Base-by-base conservation (phyloP, 2,329 filamentous ascomycete genomes). In the Blastomyces parvus region DNA sequence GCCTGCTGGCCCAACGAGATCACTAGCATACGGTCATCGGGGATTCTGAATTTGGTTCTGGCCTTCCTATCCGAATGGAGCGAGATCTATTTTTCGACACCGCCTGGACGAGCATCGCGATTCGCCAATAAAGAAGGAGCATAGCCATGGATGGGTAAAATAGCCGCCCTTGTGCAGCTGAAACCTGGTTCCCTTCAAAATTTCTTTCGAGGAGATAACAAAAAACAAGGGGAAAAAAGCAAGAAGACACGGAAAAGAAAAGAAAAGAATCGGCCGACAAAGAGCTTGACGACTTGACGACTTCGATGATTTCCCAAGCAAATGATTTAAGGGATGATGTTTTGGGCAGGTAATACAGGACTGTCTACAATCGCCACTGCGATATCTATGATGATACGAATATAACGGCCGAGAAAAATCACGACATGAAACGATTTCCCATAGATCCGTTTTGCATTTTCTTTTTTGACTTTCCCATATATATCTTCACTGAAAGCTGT, bases 1-100 rank as follows among this genome's bases (percentile, higher is more conserved):
- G 58, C 56, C 67, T 17, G 61, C 66, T 27, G 67, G 64, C 19
- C 65, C 69, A 44, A 58, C 69, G 58, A 69, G 70, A 65, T 67
- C 70, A 36, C 64, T 72, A 48, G 68, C 69, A 14, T 72, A 73
- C 63, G 64, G 66, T 17, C 61, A 60, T 58, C 66, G 66, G 40
- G 63, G 19, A 25, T 55, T 68, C 27, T 66, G 59, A 64, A 33
- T 53, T 52, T 36, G 27, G 30, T 25, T 25, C 14, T 36, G 25
- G 48, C 33, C 14, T 25, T 46, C 42, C 25, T 13, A 53, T 59
- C 27, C 36, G 4, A 48, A 22, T 27, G 25, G 19, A 40, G 33
- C 55, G 48, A 27, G 58, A n/a, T 13, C 25, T 27, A 19, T 27
- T n/a, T 48, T 48, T 52, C 27, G 14, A 19, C 52, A 19, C 11